Evolutionary conservation across 1,284 basidiomycete genomes (phyloP).

Genomic region (Testicularia cyperi): DNA sequence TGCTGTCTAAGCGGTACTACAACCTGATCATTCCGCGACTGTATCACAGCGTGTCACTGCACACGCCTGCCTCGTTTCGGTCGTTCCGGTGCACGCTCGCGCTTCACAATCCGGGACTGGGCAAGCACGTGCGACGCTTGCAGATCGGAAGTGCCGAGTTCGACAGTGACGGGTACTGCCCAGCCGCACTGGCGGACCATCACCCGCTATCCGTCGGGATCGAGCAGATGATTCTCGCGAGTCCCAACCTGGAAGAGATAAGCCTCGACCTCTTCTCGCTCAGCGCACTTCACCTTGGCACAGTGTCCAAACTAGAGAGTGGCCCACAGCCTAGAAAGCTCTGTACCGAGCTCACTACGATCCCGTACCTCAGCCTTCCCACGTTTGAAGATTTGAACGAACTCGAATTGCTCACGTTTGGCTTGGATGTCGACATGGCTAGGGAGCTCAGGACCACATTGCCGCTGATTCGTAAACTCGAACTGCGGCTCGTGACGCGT

Average conservation of each 20-base stretch:
- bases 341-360: slow-evolving; percentile 41
- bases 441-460: slow-evolving; percentile 25
- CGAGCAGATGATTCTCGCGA: slow-evolving; percentile 45
- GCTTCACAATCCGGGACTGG: slow-evolving; percentile 42
- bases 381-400: slow-evolving; percentile 37
- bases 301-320: slow-evolving; percentile 21
- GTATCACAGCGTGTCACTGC: slow-evolving; percentile 36
- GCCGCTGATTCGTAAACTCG: slow-evolving; percentile 28
- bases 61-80: slow-evolving; percentile 26
- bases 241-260: slow-evolving; percentile 31
- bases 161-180: slow-evolving; percentile 41
- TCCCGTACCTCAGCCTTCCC: slow-evolving; percentile 41
- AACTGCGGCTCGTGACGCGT: slow-evolving; percentile 33
- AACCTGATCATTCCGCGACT: slow-evolving; percentile 27
- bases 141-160: slow-evolving; percentile 37
- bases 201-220: slow-evolving; percentile 32
- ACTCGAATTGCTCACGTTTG: slow-evolving; percentile 44
- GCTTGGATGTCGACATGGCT: slow-evolving; percentile 30
- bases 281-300: slow-evolving; percentile 30
- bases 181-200: slow-evolving; percentile 33
- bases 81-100: slow-evolving; percentile 34
- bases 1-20: slow-evolving; percentile 34
- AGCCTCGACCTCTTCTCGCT: slow-evolving; percentile 48
- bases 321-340: slow-evolving; percentile 29
- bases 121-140: slow-evolving; percentile 17